Evolutionary conservation across 2,329 filamentous ascomycete species (phyloP).

Genomic region (Orbilia brochopaga): DNA sequence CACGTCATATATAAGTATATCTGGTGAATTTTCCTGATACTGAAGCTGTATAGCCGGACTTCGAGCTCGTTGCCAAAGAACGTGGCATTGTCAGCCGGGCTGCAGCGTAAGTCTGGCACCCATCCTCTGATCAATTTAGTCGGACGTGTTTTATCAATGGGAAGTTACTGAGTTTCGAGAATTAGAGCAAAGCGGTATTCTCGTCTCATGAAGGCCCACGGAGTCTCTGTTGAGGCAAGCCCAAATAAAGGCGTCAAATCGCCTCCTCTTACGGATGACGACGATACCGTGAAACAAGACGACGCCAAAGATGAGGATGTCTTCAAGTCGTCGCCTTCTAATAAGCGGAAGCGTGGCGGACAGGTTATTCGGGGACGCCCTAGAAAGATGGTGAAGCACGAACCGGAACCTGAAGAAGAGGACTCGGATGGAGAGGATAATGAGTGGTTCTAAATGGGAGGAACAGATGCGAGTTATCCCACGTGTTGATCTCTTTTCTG

Average conservation of each 20-base stretch:
- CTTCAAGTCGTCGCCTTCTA: constrained; percentile 1
- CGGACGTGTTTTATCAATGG: neutral
- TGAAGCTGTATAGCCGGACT: constrained; percentile 38
- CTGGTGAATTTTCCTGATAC: too few species aligned
- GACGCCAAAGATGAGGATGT: constrained; percentile 6
- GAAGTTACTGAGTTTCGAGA: neutral
- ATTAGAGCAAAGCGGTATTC: constrained; percentile 27
- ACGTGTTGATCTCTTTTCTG: too few species aligned
- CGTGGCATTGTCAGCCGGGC: constrained; percentile 31
- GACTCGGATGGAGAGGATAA: neutral
- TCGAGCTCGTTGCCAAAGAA: constrained; percentile 34
- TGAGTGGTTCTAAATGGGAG: neutral
- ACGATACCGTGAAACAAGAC: constrained; percentile 11
- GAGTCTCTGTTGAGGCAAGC: constrained; percentile 6
- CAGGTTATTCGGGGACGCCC: constrained; percentile 9
- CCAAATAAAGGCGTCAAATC: constrained; percentile 23
- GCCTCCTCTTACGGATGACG: constrained; percentile 30
- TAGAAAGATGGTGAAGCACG: constrained; percentile 4
- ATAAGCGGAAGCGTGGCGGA: constrained; percentile 23
- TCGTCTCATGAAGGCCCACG: constrained; percentile 25
- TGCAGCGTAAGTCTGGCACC: constrained; percentile 25
- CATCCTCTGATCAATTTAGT: neutral
- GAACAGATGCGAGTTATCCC: too few species aligned
- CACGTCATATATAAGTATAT: too few species aligned
- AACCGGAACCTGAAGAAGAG: neutral